A percentile compares a stretch with the other conserved stretches of the same genome.
Evolutionary conservation across 139 green algal species (phyloP).

Genomic region (Micractinium sp.): DNA sequence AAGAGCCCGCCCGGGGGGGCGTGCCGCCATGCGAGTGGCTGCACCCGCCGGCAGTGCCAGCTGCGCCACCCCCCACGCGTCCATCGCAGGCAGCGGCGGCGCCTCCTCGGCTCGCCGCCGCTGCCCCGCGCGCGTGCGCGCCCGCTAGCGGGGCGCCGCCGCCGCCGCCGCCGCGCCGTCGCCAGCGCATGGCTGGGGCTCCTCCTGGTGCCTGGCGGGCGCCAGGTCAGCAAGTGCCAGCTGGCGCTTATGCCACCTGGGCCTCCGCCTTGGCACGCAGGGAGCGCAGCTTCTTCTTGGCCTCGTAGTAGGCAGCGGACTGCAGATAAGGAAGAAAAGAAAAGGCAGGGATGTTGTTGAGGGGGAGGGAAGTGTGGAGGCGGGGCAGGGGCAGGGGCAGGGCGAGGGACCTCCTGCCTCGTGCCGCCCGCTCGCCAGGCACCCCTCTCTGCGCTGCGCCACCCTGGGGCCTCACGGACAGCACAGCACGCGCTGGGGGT

Average conservation of each 20-base stretch:
- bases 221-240: neutral
- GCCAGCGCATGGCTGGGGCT: neutral
- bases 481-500: neutral
- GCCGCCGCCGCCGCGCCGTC: no score
- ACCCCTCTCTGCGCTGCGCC: no score
- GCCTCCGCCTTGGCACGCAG: slow-evolving; percentile 76
- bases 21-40: no score
- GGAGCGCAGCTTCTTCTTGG: slow-evolving; percentile 80
- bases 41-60: neutral
- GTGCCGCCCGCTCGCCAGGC: no score
- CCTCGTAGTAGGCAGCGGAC: slow-evolving; percentile 80
- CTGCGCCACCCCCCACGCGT: no score
- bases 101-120: no score
- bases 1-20: neutral
- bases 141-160: neutral
- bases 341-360: no score
- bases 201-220: neutral
- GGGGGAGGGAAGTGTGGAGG: neutral
- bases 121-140: no score
- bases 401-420: no score
- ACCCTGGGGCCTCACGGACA: neutral
- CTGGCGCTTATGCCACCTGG: slow-evolving; percentile 15
- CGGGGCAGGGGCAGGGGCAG: neutral
- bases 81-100: no score
- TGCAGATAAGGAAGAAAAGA: slow-evolving; percentile 12